A percentile compares a stretch with the other conserved stretches of the same genome.
phyloP scores from a whole-genome alignment of 805 yeast genomes.

The Saccharomyces eubayanus region DNA sequence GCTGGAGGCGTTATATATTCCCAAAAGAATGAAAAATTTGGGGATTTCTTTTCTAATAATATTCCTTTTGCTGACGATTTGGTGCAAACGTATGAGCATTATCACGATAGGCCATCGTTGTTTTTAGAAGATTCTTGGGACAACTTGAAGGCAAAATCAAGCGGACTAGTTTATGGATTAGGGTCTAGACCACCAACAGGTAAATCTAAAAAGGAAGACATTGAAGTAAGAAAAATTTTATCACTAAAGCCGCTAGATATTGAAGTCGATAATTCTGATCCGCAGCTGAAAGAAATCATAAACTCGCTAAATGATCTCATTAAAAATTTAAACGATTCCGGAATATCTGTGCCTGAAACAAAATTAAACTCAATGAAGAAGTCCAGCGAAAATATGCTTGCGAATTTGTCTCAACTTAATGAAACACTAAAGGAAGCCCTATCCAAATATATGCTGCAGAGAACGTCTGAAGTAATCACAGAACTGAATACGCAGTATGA shows the following conservation, averaged over 20 bases:
- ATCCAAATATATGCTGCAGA: constrained; percentile 7
- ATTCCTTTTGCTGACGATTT: constrained; percentile 56
- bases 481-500: constrained; percentile 20
- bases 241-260: neutral
- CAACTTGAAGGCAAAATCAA: constrained; percentile 18
- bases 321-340: constrained; percentile 31
- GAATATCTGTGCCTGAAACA: constrained; percentile 20
- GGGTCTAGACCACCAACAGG: constrained; percentile 15
- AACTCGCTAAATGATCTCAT: constrained; percentile 31
- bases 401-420: constrained; percentile 11
- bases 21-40: constrained; percentile 47
- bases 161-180: constrained; percentile 16
- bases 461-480: constrained; percentile 12
- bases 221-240: neutral
- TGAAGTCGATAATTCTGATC: constrained; percentile 1
- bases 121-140: constrained; percentile 9
- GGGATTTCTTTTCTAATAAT: constrained; percentile 52
- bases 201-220: constrained; percentile 1
- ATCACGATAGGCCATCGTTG: constrained; percentile 8
- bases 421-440: constrained; percentile 11
- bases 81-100: constrained; percentile 42
- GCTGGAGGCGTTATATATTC: constrained; percentile 55
- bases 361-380: constrained; percentile 10
- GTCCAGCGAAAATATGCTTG: constrained; percentile 10
- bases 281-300: constrained; percentile 13